Evolutionary conservation across 2,329 filamentous ascomycete genomes (phyloP).

Genomic region (Trichophaea hybrida): DNA sequence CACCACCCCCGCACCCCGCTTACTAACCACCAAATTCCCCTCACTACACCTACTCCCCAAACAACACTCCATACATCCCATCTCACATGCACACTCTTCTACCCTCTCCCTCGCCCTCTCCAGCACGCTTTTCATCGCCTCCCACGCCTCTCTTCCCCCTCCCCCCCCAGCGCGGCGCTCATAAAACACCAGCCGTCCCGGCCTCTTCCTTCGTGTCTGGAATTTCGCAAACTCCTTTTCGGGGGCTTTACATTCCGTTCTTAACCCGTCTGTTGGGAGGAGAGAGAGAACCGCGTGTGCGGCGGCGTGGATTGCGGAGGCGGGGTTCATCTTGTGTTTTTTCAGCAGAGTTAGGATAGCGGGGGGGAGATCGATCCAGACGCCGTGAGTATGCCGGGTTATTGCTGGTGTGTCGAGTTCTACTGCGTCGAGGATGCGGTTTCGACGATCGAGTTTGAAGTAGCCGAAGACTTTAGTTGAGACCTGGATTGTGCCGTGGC

Average conservation of each 20-base stretch:
- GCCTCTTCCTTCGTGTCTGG: constrained; percentile 72
- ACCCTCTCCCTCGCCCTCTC: constrained; percentile 54
- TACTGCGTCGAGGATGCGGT: constrained; percentile 77
- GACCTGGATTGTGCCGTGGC: constrained; percentile 75
- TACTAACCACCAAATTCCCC: constrained; percentile 84
- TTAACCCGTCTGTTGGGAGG: constrained; percentile 80
- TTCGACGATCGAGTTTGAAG: constrained; percentile 84
- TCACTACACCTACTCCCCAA: constrained; percentile 51
- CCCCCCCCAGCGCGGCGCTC: constrained; percentile 49
- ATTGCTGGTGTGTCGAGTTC: constrained; percentile 89
- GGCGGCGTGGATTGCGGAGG: constrained; percentile 82
- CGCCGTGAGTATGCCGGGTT: constrained; percentile 67
- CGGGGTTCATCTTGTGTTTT: constrained; percentile 58
- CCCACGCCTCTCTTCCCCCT: constrained; percentile 58
- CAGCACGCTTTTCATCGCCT: constrained; percentile 44
- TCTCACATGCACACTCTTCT: constrained; percentile 57
- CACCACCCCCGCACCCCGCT: constrained; percentile 64
- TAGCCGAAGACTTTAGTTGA: constrained; percentile 85
- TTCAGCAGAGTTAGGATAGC: constrained; percentile 64
- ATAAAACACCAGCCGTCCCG: constrained; percentile 74
- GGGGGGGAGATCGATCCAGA: constrained; percentile 89
- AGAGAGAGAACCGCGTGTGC: constrained; percentile 71
- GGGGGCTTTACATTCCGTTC: constrained; percentile 83
- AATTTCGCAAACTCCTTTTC: constrained; percentile 70
- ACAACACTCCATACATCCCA: constrained; percentile 71